phyloP scores from a whole-genome alignment of 768 basidiomycete species.

The Guyanaporus albipodus region DNA sequence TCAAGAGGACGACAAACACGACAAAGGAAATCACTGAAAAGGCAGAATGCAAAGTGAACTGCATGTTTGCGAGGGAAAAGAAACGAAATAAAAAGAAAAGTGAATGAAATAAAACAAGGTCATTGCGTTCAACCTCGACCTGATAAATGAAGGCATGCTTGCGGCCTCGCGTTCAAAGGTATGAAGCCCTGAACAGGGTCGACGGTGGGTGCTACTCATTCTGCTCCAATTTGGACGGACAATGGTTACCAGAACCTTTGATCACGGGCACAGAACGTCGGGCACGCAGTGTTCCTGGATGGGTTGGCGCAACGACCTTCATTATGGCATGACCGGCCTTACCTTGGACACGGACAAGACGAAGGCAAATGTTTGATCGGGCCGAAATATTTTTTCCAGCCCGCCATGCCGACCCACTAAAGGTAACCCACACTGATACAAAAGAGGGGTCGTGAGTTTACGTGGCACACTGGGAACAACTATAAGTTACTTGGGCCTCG shows the following conservation, averaged over 20 bases:
- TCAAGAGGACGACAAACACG: background rate
- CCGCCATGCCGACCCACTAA: too few species aligned
- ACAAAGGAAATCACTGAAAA: background rate
- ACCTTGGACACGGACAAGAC: background rate
- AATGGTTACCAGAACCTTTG: background rate
- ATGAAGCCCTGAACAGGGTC: background rate
- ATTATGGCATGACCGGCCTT: background rate
- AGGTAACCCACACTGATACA: background rate
- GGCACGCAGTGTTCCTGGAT: constrained; percentile 1
- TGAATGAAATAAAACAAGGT: background rate
- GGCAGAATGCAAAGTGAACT: background rate
- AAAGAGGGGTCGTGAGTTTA: background rate
- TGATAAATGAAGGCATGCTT: background rate
- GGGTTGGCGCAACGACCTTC: background rate
- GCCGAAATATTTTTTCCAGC: background rate
- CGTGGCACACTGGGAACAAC: background rate
- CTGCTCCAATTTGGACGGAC: background rate
- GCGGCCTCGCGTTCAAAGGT: background rate
- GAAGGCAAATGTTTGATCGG: background rate
- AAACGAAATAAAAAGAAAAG: background rate
- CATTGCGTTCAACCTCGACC: background rate
- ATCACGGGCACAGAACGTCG: background rate
- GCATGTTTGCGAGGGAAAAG: constrained; percentile 4
- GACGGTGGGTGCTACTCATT: background rate
- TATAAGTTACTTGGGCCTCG: background rate